A percentile compares a stretch with the other conserved stretches of the same genome.
phyloP scores from a whole-genome alignment of 192 early-diverging fungal genomes.

The Glomus cerebriforme region DNA sequence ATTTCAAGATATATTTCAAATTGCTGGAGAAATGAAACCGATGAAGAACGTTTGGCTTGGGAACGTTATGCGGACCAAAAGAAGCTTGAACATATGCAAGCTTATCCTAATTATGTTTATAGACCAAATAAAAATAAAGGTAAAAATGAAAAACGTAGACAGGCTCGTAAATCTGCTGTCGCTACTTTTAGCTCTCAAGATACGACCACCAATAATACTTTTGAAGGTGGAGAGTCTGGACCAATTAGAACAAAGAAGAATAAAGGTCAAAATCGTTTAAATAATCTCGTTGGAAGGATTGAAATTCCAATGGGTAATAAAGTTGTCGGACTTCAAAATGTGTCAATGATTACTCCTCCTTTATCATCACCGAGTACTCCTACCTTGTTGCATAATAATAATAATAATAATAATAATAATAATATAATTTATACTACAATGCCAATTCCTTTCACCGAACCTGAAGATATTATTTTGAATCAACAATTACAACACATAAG shows the following conservation, averaged over 20 bases:
- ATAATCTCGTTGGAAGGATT: background rate
- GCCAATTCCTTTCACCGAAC: background rate
- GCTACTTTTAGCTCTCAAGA: background rate
- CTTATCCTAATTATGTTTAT: constrained; percentile 27
- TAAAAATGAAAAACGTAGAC: constrained; percentile 12
- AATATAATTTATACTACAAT: background rate
- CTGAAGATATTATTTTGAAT: background rate
- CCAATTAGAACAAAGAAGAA: background rate
- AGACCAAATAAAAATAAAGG: constrained; percentile 27
- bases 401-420: background rate
- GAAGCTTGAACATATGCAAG: constrained; percentile 27
- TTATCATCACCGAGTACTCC: background rate
- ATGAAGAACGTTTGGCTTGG: constrained; percentile 10
- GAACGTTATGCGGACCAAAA: constrained; percentile 19
- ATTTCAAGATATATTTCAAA: constrained; percentile 17
- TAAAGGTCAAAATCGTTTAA: constrained; percentile 1
- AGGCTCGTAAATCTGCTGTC: background rate
- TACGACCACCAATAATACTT: background rate
- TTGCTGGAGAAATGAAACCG: constrained; percentile 21
- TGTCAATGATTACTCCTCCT: background rate
- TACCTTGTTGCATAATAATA: background rate
- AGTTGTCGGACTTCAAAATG: background rate
- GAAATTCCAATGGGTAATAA: background rate
- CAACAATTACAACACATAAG: background rate
- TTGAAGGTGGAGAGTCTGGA: background rate